Evolutionary conservation across 257 asterid genomes (phyloP), one percentile per base, ranked within the genome.

Genomic region (Coffea eugenioides): DNA sequence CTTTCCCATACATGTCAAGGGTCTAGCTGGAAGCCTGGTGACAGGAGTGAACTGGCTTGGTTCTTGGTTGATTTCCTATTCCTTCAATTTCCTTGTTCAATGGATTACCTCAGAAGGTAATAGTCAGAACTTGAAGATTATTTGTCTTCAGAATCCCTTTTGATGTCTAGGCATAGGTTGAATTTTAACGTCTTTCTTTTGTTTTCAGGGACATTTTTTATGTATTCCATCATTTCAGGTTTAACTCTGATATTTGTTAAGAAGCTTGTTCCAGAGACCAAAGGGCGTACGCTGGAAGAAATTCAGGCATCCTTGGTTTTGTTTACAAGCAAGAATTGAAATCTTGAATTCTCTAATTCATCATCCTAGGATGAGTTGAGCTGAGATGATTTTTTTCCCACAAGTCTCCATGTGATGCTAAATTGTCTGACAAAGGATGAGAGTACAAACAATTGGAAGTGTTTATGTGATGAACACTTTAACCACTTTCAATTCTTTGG

Each of bases 1-100:
- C 61, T 95, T 95, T 74, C 98, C 98, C 2, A 90, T 95, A 71
- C 93, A 95, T 76, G 91, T 95, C 77, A 93, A 95, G 87, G 97
- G 98, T 46, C 65, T 82, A 71, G 98, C 96, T 27, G 97, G 97
- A 69, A 95, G 97, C 84, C 78, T 93, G 46, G 99, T 93, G 86
- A 91, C 97, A 66, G 93, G 91, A 80, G 85, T 90, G 59, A 93
- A 88, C 87, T 95, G 97, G 97, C 73, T 92, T 56, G 93, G 98
- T 74, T 86, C 95, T 48, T 95, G 98, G 99, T 84, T 95, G 59
- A 76, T 95, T 79, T 89, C 97, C 36, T 91, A 86, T 82, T 90
- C 97, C 0, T 93, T 93, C 67, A 93, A 92, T 86, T 92, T 93
- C 81, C 83, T 92, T 8, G 88, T 81, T 8, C 85, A 88, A 69